Evolutionary conservation across 2,329 filamentous ascomycete genomes (phyloP), one percentile per base, ranked within the genome.

Genomic region (Graphilbum ipis-grandicollis): DNA sequence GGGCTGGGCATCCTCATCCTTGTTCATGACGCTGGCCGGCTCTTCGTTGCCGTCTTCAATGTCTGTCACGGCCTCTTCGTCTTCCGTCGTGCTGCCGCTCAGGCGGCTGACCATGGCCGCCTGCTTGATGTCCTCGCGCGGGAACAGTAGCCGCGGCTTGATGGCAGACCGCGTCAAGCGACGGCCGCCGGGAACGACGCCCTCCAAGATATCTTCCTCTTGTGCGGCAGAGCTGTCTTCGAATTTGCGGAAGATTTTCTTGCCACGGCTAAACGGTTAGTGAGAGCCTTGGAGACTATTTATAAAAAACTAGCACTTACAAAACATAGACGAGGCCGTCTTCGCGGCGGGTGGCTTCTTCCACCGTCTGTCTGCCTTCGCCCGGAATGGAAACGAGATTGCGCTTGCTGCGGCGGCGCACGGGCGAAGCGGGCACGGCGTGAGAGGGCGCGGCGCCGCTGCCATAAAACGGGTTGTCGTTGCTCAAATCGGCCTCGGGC

Each of bases 291-390:
- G 25, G 26, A 18, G 31, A 44, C 75, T 78, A 68, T 66, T 83
- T 78, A 86, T 85, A 25, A 34, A 35, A 23, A 35, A 23, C 30
- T 19, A 19, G 32, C 45, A 75, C 79, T 68, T 66, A 85, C 79
- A 88, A 88, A 12, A 75, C 68, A 48, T 75, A 83, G 42, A 85
- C 61, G 50, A 84, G 66, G 41, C 82, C 82, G 52, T 88, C 79
- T 4, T 75, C 67, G 22, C 78, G 74, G 23, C 63, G 55, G 4
- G 68, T 65, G 13, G 72, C 72, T 33, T 79, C 68, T 7, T 81
- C 70, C 41, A 84, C 60, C 3, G 68, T 59, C 46, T 70, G 60
- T 19, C 62, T 57, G 22, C 68, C 68, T 49, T 74, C 68, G 31
- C 74, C 71, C 0, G 66, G 65, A 41, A 74, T 63, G 15, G 54